Evolutionary conservation across 148 eudicot species (phyloP), one percentile per base, ranked within the genome.

Genomic region (Nyssa sinensis): DNA sequence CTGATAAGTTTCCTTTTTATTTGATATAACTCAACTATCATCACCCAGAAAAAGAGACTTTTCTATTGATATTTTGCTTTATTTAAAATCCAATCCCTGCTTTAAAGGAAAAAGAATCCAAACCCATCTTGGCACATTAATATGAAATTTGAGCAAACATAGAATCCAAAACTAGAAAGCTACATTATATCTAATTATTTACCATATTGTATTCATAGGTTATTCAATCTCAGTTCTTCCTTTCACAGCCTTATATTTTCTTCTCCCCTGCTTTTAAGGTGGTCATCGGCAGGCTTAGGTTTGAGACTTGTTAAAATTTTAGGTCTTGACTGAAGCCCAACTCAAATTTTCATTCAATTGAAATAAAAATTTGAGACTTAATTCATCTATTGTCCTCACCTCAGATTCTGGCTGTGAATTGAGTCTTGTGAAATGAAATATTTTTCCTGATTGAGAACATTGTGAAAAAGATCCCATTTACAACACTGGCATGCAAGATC

Each of bases 271-370:
- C 41, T 21, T 32, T 70, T 70, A 29, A 39, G 21, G 28, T 32
- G 12, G 39, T 62, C 25, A 5, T 21, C 14, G 27, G 47, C 47
- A 11, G 34, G 19, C 9, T 10, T 70, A 47, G 12, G 31, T 24
- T 70, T 70, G 63, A 55, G 73, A 23, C 9, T 16, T 49, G 21
- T 31, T 30, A 69, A 53, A 69, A 29, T 69, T 29, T 9, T 39
- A 3, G 44, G 44, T 1, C 9, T 39, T 39, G 44, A 9, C 8
- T 6, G 44, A 39, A 39, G 11, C 21, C 14, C 17, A 49, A 49
- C 57, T 3, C 21, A 49, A 49, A 49, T 17, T 49, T n/a, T n/a
- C n/a, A n/a, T n/a, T n/a, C n/a, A n/a, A n/a, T n/a, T n/a, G n/a
- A n/a, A n/a, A n/a, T n/a, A n/a, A n/a, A n/a, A 49, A 49, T 49